A percentile compares a stretch with the other conserved stretches of the same genome.
phyloP scores from a whole-genome alignment of 345 rosid species.

The Euphorbia peplus region DNA sequence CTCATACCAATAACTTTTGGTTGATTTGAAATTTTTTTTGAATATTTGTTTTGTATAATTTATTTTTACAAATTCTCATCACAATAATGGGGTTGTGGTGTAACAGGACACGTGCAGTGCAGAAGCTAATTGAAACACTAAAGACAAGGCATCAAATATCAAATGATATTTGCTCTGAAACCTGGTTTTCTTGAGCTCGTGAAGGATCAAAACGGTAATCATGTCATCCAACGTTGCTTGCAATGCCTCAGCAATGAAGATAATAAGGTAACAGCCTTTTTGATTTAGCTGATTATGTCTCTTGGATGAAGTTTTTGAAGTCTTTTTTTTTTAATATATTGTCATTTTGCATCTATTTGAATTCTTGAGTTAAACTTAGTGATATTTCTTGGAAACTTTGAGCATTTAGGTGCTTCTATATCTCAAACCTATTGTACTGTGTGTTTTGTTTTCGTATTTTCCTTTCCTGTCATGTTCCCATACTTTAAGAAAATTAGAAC shows the following conservation, averaged over 20 bases:
- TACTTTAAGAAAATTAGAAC: too few species aligned
- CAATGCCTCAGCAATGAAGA: conserved; percentile 48
- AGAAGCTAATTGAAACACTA: conserved; percentile 54
- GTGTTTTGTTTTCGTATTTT: too few species aligned
- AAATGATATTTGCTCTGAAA: conserved; percentile 41
- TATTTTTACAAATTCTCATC: neutral
- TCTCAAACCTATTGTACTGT: neutral
- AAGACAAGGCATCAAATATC: conserved; percentile 49
- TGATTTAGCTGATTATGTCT: neutral
- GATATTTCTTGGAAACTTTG: neutral
- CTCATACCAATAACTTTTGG: too few species aligned
- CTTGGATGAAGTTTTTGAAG: neutral
- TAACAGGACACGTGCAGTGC: conserved; percentile 59
- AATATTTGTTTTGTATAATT: too few species aligned
- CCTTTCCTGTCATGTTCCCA: too few species aligned
- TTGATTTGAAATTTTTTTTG: too few species aligned
- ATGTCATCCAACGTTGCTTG: conserved; percentile 75
- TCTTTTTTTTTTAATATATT: neutral
- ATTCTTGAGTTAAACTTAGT: neutral
- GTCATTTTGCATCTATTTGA: neutral
- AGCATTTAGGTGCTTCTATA: neutral
- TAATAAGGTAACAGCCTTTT: conserved; percentile 37
- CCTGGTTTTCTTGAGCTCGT: conserved; percentile 54
- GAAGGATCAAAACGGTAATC: conserved; percentile 73
- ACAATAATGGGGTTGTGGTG: neutral